Base-by-base conservation (phyloP, 164 flowering plant genomes). In the Stephania cephalantha region DNA sequence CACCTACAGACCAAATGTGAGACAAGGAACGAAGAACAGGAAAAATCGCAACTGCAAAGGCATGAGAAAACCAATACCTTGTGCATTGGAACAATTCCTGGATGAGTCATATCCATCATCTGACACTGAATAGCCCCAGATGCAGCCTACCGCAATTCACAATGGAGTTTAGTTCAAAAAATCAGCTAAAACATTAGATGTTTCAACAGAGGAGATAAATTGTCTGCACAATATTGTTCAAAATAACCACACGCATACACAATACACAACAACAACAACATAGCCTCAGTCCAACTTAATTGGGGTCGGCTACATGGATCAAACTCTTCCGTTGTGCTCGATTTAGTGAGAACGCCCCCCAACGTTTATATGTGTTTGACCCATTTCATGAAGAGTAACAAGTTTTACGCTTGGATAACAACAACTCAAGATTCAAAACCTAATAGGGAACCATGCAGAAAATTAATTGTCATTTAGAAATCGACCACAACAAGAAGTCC, bases 81-180 rank as follows among this genome's bases (percentile, higher is more conserved):
- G 84, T 94, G 97, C 96, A 94, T 92, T 53, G 98, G 96, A 78
- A 94, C 98, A 74, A 85, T 84, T 73, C 98, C 98, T 17, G 96
- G 94, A 81, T 88, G 82, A 17, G 87, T 88, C 93, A 90, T 89
- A 81, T 94, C 98, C 81, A 94, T 85, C 94, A 94, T 82, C 84
- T 94, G 98, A 78, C 98, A 94, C 66, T 92, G 98, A 58, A 91
- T 89, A 75, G 97, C 97, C 75, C 98, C 98, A 25, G 97, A 91
- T 45, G 96, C 94, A 79, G 94, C 98, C 98, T 94, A 77, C 53
- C 69, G 74, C 8, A 79, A 58, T 13, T 48, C 69, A 76, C 8
- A 79, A 58, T 13, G 17, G 18, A 6, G 55, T 75, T 30, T 1
- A 18, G 25, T 9, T 46, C 9, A 52, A 66, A 73, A 35, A 2